Conservation (phyloP, 2,329 filamentous ascomycete genomes). For the Sporothrix phasma region DNA sequence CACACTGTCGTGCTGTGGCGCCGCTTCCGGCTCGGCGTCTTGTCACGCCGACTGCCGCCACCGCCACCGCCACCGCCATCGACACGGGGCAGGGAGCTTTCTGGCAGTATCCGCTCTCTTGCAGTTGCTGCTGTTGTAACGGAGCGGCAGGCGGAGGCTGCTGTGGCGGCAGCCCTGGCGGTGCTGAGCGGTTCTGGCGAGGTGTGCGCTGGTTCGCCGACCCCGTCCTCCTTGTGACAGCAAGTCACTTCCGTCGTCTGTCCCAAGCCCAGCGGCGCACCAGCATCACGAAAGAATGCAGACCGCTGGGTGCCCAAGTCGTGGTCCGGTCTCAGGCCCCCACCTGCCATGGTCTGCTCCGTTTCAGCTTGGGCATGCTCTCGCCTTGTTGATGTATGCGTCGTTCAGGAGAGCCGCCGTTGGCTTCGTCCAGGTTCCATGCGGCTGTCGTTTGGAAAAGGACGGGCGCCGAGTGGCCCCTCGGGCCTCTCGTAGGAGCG, state of each 20-base stretch:
- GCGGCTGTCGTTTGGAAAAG: slow-evolving; percentile 16
- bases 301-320: slow-evolving; percentile 23
- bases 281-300: slow-evolving; percentile 22
- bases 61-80: background rate
- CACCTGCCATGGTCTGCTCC: background rate
- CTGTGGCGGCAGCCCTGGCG: background rate
- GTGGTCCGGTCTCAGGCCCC: slow-evolving; percentile 16
- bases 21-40: slow-evolving; percentile 30
- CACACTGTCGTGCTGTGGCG: slow-evolving; percentile 38
- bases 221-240: slow-evolving; percentile 24
- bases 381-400: slow-evolving; percentile 7
- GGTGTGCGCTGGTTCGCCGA: slow-evolving; percentile 23
- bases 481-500: slow-evolving; percentile 31
- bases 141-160: slow-evolving; percentile 17
- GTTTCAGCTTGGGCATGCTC: slow-evolving; percentile 10
- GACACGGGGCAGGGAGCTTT: slow-evolving; percentile 18
- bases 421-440: slow-evolving; percentile 11
- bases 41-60: slow-evolving; percentile 10
- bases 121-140: slow-evolving; percentile 17
- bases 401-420: slow-evolving; percentile 19
- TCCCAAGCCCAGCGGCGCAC: slow-evolving; percentile 18
- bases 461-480: slow-evolving; percentile 20
- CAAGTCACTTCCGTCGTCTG: slow-evolving; percentile 23
- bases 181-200: slow-evolving; percentile 13
- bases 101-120: slow-evolving; percentile 21